Conservation (phyloP, 2,329 filamentous ascomycete species). For the Fusarium metavorans region DNA sequence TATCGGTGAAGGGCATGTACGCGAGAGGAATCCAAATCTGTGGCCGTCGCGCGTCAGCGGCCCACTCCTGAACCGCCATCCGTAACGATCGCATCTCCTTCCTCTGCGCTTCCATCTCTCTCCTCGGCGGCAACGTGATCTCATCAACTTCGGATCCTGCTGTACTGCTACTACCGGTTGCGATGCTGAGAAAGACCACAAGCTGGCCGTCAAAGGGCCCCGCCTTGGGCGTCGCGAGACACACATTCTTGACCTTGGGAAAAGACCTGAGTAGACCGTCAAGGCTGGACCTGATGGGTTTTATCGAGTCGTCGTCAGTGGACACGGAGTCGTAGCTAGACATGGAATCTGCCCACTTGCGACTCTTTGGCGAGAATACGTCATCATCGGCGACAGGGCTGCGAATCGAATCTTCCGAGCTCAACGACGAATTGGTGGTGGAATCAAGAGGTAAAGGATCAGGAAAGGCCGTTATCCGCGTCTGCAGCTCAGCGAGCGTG, state of each 20-base stretch:
- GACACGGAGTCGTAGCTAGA: conserved; percentile 28
- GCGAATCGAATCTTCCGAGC: conserved; percentile 19
- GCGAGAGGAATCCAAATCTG: conserved; percentile 62
- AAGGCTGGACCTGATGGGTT: conserved; percentile 28
- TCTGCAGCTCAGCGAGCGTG: conserved; percentile 60
- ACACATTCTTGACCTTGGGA: conserved; percentile 55
- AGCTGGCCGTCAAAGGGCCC: conserved; percentile 63
- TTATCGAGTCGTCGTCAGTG: conserved; percentile 8
- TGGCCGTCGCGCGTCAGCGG: conserved; percentile 51
- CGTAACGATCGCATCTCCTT: conserved; percentile 57
- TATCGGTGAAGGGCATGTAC: conserved; percentile 57
- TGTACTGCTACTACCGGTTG: conserved; percentile 9
- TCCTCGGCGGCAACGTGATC: conserved; percentile 44
- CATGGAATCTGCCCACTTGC: conserved; percentile 12
- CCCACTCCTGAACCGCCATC: conserved; percentile 53
- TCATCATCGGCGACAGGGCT: conserved; percentile 4
- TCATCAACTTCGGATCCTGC: conserved; percentile 28
- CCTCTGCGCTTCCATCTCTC: conserved; percentile 56
- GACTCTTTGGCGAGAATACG: conserved; percentile 16
- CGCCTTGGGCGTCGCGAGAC: conserved; percentile 60
- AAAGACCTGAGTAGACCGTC: conserved; percentile 57
- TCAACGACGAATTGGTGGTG: background rate
- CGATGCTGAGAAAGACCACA: conserved; percentile 60
- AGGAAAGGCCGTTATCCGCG: conserved; percentile 46
- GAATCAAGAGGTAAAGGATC: background rate